phyloP scores from a whole-genome alignment of 108 stramenopile genomes.

The Mediolabrus comicus region DNA sequence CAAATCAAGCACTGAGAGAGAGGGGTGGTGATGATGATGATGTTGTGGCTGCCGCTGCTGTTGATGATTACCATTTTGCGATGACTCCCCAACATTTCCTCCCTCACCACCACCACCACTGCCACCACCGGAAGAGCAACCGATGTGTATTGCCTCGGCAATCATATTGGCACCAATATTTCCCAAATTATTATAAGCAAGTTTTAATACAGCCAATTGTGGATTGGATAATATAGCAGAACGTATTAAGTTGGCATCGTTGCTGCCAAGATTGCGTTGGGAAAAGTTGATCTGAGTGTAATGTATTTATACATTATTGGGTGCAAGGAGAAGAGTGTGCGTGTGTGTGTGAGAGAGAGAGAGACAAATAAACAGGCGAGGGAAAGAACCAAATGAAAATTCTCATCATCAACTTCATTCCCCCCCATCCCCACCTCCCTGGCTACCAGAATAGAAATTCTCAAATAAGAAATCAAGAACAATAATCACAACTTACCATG shows the following conservation, averaged over 20 bases:
- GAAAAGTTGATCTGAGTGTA: constrained; percentile 67
- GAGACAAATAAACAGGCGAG: not conserved
- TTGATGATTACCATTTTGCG: not conserved
- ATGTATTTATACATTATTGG: not conserved
- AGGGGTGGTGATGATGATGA: constrained; percentile 48
- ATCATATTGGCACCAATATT: constrained; percentile 64
- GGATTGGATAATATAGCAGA: constrained; percentile 57
- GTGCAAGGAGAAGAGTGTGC: not conserved
- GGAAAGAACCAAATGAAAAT: too few relatives aligned
- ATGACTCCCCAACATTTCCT: not conserved
- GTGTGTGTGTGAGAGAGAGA: too few relatives aligned
- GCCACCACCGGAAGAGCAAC: constrained; percentile 1
- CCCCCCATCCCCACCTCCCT: not conserved
- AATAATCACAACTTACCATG: constrained; percentile 20
- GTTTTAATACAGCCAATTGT: constrained; percentile 72
- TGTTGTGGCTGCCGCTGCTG: not conserved
- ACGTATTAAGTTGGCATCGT: constrained; percentile 57
- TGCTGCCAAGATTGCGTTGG: constrained; percentile 48
- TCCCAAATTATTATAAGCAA: constrained; percentile 75
- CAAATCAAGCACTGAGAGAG: constrained; percentile 65
- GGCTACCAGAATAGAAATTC: too few relatives aligned
- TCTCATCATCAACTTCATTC: too few relatives aligned
- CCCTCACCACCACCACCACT: not conserved
- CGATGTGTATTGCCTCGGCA: constrained; percentile 49
- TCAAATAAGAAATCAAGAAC: not conserved